Conservation (phyloP, 2,329 filamentous ascomycete species). For the Trichoderma semiorbis region DNA sequence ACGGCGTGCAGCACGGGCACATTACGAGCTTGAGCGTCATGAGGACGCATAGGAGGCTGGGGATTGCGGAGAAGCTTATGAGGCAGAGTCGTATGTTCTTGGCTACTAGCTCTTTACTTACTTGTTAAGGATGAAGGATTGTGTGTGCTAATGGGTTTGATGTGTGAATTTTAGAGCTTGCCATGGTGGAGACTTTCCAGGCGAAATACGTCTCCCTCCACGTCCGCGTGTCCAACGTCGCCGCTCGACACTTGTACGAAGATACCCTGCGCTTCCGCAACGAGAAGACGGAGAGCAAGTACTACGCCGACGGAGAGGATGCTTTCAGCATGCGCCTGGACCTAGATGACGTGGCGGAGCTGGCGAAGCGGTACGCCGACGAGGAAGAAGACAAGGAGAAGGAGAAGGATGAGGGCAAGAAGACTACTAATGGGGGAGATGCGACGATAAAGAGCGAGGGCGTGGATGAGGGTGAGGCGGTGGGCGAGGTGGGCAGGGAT, state of each 20-base stretch:
- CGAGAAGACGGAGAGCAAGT: slow-evolving; percentile 81
- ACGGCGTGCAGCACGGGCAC: slow-evolving; percentile 90
- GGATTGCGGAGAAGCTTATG: slow-evolving; percentile 97
- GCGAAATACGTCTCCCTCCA: slow-evolving; percentile 93
- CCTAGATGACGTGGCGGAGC: slow-evolving; percentile 57
- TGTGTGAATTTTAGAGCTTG: slow-evolving; percentile 63
- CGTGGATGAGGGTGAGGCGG: slow-evolving; percentile 65
- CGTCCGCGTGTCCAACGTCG: slow-evolving; percentile 89
- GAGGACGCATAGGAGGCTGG: slow-evolving; percentile 86
- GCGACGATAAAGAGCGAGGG: slow-evolving; percentile 38
- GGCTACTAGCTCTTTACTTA: too few species aligned
- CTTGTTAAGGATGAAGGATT: not conserved
- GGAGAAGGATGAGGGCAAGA: slow-evolving; percentile 23
- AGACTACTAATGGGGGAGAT: slow-evolving; percentile 27
- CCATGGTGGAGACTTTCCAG: slow-evolving; percentile 93
- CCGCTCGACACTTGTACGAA: slow-evolving; percentile 87
- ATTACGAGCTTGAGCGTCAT: slow-evolving; percentile 95
- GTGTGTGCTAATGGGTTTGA: not conserved
- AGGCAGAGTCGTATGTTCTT: slow-evolving; percentile 76
- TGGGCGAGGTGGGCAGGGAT: slow-evolving; percentile 61
- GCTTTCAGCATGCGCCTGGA: slow-evolving; percentile 93
- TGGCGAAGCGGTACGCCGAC: slow-evolving; percentile 39
- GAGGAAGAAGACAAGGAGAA: slow-evolving; percentile 35
- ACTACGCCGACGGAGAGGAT: slow-evolving; percentile 97
- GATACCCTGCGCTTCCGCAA: slow-evolving; percentile 87